Conservation (phyloP, 2,329 filamentous ascomycete species). For the Cytospora chrysosperma region DNA sequence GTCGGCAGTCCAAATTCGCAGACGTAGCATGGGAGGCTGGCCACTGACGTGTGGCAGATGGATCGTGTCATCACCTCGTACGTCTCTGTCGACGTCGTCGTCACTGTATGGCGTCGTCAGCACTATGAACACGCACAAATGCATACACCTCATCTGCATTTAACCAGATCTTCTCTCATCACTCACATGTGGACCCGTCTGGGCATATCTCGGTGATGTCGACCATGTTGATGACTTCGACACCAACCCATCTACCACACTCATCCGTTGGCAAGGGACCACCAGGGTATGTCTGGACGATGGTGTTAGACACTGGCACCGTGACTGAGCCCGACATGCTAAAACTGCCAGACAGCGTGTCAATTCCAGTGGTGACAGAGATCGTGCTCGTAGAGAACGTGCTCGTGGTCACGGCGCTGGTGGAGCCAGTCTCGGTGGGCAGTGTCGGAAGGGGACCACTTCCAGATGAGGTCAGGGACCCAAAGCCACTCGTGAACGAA, state of each 20-base stretch:
- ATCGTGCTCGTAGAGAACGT: constrained; percentile 2
- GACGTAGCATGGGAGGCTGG: constrained; percentile 32
- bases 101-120: constrained; percentile 11
- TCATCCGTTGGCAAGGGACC: constrained; percentile 4
- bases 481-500: background rate
- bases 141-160: background rate
- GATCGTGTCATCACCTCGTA: constrained; percentile 29
- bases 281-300: background rate
- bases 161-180: background rate
- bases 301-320: background rate
- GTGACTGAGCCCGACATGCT: constrained; percentile 19
- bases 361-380: background rate
- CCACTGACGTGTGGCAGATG: constrained; percentile 31
- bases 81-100: constrained; percentile 22
- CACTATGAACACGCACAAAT: too few relatives aligned
- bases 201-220: constrained; percentile 23
- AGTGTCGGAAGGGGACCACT: background rate
- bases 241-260: constrained; percentile 22
- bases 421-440: constrained; percentile 1
- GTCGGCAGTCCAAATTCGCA: constrained; percentile 30
- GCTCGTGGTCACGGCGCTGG: constrained; percentile 2
- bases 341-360: constrained; percentile 7
- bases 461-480: background rate
- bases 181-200: constrained; percentile 22
- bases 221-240: constrained; percentile 24